These are phyloP conservation scores for Fusarium humuli DNA, from an alignment of 2,329 filamentous ascomycete genomes.

Conservation along the genomic window DNA sequence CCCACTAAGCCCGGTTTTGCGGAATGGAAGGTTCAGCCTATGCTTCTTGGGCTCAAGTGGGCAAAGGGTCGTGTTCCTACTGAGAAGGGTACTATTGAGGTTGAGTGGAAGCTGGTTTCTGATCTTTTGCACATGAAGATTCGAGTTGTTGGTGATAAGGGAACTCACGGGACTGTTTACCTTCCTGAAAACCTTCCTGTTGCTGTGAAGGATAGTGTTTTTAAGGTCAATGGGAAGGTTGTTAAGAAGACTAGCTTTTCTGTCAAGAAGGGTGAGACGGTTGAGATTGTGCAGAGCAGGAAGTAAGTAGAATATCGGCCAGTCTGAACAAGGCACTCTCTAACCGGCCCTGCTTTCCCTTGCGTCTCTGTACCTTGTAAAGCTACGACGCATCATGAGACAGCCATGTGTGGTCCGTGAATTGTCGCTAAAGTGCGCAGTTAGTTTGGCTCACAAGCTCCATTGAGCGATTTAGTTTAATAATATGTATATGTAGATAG, in stretches of 20 bases:
- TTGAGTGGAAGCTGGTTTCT: conserved; percentile 1
- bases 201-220: neutral
- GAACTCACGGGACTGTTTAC: neutral
- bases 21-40: conserved; percentile 1
- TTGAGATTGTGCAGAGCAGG: neutral
- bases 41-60: neutral
- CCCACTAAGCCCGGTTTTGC: neutral
- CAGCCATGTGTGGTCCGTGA: no score
- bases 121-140: neutral
- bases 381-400: no score
- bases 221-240: neutral
- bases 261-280: neutral
- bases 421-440: no score
- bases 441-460: no score
- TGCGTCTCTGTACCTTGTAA: no score
- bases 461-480: accelerated
- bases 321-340: no score
- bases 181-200: neutral
- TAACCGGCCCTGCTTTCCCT: no score
- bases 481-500: neutral
- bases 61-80: conserved; percentile 1
- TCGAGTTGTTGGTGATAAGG: accelerated
- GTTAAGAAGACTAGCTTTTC: neutral
- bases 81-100: neutral
- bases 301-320: no score